Conservation (phyloP, 345 rosid species). For the Diplotaxis tenuifolia region DNA sequence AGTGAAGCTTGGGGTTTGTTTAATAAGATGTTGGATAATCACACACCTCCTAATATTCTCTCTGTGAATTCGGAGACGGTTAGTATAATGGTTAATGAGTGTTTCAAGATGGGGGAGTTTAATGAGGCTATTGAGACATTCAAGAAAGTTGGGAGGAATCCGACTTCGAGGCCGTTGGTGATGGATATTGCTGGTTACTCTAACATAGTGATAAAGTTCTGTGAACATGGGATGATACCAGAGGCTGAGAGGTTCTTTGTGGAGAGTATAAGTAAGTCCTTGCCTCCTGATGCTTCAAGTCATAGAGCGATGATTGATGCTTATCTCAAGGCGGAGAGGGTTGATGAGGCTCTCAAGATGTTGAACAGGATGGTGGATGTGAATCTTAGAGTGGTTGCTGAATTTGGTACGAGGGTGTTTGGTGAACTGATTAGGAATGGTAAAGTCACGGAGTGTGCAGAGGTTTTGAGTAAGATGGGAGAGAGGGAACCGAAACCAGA, state of each 20-base stretch:
- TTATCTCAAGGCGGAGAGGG: slow-evolving; percentile 61
- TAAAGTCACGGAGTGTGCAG: slow-evolving; percentile 60
- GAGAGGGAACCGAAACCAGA: slow-evolving; percentile 95
- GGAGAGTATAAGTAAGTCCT: slow-evolving; percentile 56
- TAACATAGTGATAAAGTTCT: slow-evolving; percentile 66
- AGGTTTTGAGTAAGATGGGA: slow-evolving; percentile 80
- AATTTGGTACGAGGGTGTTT: slow-evolving; percentile 74
- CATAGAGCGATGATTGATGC: slow-evolving; percentile 77
- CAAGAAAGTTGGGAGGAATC: slow-evolving; percentile 67
- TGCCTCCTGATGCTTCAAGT: slow-evolving; percentile 73
- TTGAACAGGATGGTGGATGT: slow-evolving; percentile 72
- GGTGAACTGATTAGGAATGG: slow-evolving; percentile 67
- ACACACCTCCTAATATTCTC: slow-evolving; percentile 73
- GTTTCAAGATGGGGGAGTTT: slow-evolving; percentile 71
- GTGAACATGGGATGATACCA: slow-evolving; percentile 72
- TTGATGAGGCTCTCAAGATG: slow-evolving; percentile 63
- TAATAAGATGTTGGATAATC: slow-evolving; percentile 82
- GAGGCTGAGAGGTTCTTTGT: slow-evolving; percentile 67
- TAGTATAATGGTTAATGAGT: slow-evolving; percentile 85
- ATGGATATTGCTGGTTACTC: slow-evolving; percentile 85
- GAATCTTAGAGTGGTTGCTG: slow-evolving; percentile 81
- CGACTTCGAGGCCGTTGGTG: slow-evolving; percentile 66
- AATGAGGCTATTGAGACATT: slow-evolving; percentile 61
- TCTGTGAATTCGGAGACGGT: slow-evolving; percentile 86
- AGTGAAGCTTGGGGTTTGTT: slow-evolving; percentile 69